Conservation (phyloP, 345 rosid genomes). For the Rhodamnia rubescens region DNA sequence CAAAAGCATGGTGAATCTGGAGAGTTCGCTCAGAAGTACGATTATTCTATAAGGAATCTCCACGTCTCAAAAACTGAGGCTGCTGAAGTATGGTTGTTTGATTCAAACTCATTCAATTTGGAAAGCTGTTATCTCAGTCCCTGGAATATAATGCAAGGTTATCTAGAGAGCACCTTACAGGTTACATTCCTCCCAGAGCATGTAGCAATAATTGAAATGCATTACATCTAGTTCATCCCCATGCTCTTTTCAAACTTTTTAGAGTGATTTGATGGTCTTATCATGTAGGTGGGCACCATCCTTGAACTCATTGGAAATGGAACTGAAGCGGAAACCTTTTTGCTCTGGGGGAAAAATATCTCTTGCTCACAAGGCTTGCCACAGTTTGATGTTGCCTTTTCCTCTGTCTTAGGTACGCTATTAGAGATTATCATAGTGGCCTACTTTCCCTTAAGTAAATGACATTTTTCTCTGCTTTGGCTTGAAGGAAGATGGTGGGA, state of each 20-base stretch:
- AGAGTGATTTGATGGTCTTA: not conserved
- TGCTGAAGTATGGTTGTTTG: constrained; percentile 47
- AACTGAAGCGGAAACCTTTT: constrained; percentile 52
- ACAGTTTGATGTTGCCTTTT: constrained; percentile 57
- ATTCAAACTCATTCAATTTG: constrained; percentile 23
- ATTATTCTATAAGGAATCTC: constrained; percentile 26
- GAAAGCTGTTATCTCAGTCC: constrained; percentile 62
- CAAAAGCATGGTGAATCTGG: constrained; percentile 32
- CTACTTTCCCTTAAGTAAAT: not conserved
- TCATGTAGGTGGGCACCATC: constrained; percentile 53
- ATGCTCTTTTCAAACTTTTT: not conserved
- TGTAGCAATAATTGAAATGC: not conserved
- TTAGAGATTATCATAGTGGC: not conserved
- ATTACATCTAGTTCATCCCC: not conserved
- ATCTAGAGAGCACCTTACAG: constrained; percentile 92
- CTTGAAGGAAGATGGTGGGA: not conserved
- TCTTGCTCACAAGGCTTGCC: constrained; percentile 45
- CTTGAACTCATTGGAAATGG: constrained; percentile 81
- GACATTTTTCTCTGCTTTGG: not conserved
- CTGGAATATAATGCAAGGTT: constrained; percentile 77
- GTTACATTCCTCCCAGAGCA: constrained; percentile 13
- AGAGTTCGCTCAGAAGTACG: constrained; percentile 23
- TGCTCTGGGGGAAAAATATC: constrained; percentile 78
- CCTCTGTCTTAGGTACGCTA: constrained; percentile 59
- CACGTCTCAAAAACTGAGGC: constrained; percentile 34